Conservation (phyloP, 2,329 filamentous ascomycete genomes). For the Pyricularia pennisetigena region DNA sequence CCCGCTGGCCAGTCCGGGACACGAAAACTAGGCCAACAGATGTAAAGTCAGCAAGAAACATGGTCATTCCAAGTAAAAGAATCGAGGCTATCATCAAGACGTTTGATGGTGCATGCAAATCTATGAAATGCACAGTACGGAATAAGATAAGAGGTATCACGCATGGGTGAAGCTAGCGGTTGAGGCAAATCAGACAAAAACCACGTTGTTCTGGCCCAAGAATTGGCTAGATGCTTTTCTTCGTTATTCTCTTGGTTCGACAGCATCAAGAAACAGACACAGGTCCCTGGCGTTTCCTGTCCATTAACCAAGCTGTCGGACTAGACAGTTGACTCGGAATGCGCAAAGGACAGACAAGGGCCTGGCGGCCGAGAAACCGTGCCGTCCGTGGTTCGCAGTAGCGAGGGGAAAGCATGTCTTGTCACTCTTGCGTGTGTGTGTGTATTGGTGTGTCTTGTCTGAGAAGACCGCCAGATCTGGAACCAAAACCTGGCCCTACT, state of each 20-base stretch:
- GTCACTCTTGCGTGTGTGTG: too few relatives aligned
- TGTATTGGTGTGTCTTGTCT: not conserved
- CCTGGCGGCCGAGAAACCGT: not conserved
- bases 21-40: not conserved
- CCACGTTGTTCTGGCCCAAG: not conserved
- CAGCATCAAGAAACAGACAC: not conserved
- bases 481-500: constrained; percentile 2
- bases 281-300: not conserved
- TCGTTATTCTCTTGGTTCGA: not conserved
- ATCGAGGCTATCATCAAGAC: too few relatives aligned
- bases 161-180: not conserved
- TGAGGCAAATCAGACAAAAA: not conserved
- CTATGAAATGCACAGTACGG: not conserved
- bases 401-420: not conserved
- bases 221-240: not conserved
- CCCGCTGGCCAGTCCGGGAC: not conserved
- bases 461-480: constrained; percentile 10
- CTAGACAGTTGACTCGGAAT: not conserved
- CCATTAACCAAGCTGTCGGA: not conserved
- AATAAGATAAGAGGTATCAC: not conserved
- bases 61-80: too few relatives aligned
- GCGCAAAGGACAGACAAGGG: not conserved
- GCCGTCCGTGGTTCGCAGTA: not conserved
- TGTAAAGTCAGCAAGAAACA: too few relatives aligned
- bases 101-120: too few relatives aligned